Conservation (phyloP, 2,329 filamentous ascomycete species). For the Mollisia scopiformis region DNA sequence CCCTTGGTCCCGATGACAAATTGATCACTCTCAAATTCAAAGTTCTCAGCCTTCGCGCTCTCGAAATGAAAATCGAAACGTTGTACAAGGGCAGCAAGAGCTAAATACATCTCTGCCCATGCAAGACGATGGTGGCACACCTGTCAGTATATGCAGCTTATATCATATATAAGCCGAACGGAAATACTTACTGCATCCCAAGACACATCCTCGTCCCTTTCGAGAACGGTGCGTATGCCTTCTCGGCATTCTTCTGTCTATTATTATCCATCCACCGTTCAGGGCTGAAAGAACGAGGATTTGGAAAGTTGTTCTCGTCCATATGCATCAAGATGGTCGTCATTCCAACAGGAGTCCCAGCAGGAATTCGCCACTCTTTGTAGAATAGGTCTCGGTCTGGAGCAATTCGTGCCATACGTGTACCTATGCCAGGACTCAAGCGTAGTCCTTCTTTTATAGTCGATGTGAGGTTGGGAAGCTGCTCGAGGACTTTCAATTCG, state of each 20-base stretch:
- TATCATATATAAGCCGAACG: no score
- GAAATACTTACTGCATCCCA: slow-evolving; percentile 6
- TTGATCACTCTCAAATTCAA: no score
- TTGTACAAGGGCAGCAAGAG: no score
- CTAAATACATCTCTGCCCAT: no score
- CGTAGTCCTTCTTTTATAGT: slow-evolving; percentile 46
- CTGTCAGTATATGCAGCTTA: no score
- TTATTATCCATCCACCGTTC: background rate
- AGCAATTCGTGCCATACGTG: background rate
- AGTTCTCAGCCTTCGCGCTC: no score
- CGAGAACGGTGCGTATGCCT: background rate
- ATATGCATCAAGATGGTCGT: slow-evolving; percentile 1
- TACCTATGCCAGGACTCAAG: background rate
- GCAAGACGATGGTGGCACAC: no score
- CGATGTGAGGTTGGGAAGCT: slow-evolving; percentile 46
- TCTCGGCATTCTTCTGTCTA: background rate
- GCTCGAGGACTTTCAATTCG: background rate
- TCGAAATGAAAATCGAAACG: no score
- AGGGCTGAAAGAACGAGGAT: background rate
- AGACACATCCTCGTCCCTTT: slow-evolving; percentile 7
- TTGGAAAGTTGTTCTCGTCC: background rate
- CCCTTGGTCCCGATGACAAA: no score
- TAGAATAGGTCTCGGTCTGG: background rate
- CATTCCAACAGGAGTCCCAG: background rate
- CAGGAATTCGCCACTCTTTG: slow-evolving; percentile 1